Evolutionary conservation across 2,329 filamentous ascomycete genomes (phyloP).

Genomic region (Exophiala bonariae): DNA sequence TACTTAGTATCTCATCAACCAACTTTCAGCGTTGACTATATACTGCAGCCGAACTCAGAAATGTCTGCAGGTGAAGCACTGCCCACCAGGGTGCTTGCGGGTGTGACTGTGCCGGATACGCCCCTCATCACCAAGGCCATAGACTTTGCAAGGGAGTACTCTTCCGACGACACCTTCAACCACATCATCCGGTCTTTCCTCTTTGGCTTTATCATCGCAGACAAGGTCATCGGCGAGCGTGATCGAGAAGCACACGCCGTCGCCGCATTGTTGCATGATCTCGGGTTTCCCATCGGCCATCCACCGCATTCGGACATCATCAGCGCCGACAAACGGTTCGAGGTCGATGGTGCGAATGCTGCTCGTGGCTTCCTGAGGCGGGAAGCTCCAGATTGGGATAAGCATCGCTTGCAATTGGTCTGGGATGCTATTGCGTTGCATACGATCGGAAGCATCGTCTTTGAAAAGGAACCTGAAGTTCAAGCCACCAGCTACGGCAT

Average conservation of each 20-base stretch:
- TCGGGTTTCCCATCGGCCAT: slow-evolving; percentile 36
- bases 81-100: slow-evolving; percentile 23
- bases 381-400: slow-evolving; percentile 36
- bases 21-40: too few relatives aligned
- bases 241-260: slow-evolving; percentile 27
- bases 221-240: slow-evolving; percentile 30
- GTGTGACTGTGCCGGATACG: slow-evolving; percentile 27
- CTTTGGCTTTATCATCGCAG: slow-evolving; percentile 36
- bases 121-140: slow-evolving; percentile 26
- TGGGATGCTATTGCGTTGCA: slow-evolving; percentile 51
- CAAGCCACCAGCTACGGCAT: slow-evolving; percentile 36
- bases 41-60: too few relatives aligned
- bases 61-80: slow-evolving; percentile 9
- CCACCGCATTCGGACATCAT: slow-evolving; percentile 34
- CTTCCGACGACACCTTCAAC: slow-evolving; percentile 24
- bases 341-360: slow-evolving; percentile 51
- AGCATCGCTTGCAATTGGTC: slow-evolving; percentile 45
- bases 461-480: slow-evolving; percentile 45
- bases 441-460: slow-evolving; percentile 36
- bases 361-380: slow-evolving; percentile 39
- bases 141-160: slow-evolving; percentile 21
- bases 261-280: slow-evolving; percentile 28
- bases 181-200: slow-evolving; percentile 38
- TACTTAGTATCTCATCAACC: too few relatives aligned
- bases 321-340: slow-evolving; percentile 48